These are phyloP conservation scores for Kokia cookei DNA, from an alignment of 441 rosid species.

Conservation along the genomic window DNA sequence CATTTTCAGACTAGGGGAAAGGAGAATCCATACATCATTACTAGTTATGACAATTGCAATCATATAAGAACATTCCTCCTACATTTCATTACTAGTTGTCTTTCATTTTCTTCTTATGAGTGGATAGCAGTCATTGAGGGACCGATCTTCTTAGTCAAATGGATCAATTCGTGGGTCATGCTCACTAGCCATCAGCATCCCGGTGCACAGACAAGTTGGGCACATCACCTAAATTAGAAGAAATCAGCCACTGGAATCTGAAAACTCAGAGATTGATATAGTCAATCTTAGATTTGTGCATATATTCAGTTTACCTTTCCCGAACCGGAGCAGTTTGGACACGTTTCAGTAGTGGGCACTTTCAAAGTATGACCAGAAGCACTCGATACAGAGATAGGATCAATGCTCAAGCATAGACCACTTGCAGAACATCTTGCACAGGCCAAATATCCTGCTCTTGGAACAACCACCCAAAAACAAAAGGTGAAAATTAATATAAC, in stretches of 20 bases:
- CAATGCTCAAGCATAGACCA: conserved; percentile 60
- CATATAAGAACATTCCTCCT: not conserved
- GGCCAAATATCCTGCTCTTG: conserved; percentile 71
- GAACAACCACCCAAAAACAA: not conserved
- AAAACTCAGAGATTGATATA: not conserved
- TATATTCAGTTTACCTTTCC: conserved; percentile 60
- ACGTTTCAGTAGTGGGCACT: conserved; percentile 60
- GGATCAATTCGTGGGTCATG: conserved; percentile 69
- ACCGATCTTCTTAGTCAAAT: conserved; percentile 32
- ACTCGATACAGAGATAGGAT: conserved; percentile 48
- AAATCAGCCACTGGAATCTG: conserved; percentile 2
- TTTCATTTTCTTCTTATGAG: not conserved
- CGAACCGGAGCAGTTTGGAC: conserved; percentile 86
- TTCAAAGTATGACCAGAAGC: conserved; percentile 43
- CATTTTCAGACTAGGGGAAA: not conserved
- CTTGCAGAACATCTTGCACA: conserved; percentile 91
- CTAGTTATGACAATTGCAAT: not conserved
- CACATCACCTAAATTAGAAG: conserved; percentile 56
- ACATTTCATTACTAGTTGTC: not conserved
- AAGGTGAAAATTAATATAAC: not conserved
- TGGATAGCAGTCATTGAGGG: not conserved
- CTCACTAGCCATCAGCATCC: conserved; percentile 73
- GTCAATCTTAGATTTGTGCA: not conserved
- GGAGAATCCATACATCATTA: not conserved
- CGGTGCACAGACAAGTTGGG: conserved; percentile 77